A percentile compares a stretch with the other conserved stretches of the same genome.
These are phyloP conservation scores for Saraca asoca DNA, from an alignment of 331 rosid species.

Conservation along the genomic window DNA sequence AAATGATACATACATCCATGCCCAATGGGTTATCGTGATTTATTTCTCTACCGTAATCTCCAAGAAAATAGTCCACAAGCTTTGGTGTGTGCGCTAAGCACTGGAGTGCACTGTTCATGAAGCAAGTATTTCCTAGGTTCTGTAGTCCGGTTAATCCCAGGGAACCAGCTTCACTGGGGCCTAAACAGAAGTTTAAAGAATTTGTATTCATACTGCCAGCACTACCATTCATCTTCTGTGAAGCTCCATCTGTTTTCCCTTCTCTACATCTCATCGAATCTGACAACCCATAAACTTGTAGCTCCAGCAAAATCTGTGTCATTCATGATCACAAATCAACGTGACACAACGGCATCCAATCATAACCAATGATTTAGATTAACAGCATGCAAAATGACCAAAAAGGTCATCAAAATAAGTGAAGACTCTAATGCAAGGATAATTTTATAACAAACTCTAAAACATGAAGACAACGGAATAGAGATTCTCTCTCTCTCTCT, in stretches of 20 bases:
- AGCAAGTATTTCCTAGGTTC: conserved; percentile 98
- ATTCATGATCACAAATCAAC: conserved; percentile 33
- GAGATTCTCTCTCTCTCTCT: too few relatives aligned
- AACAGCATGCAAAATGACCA: conserved; percentile 16
- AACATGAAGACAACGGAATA: conserved; percentile 17
- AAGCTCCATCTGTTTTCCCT: conserved; percentile 64
- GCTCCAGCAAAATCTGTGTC: conserved; percentile 76
- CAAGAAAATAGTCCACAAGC: conserved; percentile 96
- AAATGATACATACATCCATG: conserved; percentile 77
- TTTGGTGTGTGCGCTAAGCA: conserved; percentile 97
- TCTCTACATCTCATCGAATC: conserved; percentile 77
- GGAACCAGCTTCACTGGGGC: conserved; percentile 80
- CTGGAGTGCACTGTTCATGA: conserved; percentile 97
- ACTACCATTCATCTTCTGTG: conserved; percentile 66
- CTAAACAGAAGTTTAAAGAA: conserved; percentile 59
- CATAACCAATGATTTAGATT: conserved; percentile 23
- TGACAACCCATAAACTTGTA: conserved; percentile 96
- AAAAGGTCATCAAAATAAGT: conserved; percentile 18
- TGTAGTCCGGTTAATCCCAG: conserved; percentile 93
- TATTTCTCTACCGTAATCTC: conserved; percentile 86
- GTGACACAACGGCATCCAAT: conserved; percentile 20
- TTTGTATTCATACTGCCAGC: conserved; percentile 46
- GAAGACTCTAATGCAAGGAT: conserved; percentile 18
- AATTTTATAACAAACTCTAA: conserved; percentile 14
- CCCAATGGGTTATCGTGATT: conserved; percentile 91